Conservation (phyloP, 192 early-diverging fungal genomes). For the Phlyctochytrium arcticum region DNA sequence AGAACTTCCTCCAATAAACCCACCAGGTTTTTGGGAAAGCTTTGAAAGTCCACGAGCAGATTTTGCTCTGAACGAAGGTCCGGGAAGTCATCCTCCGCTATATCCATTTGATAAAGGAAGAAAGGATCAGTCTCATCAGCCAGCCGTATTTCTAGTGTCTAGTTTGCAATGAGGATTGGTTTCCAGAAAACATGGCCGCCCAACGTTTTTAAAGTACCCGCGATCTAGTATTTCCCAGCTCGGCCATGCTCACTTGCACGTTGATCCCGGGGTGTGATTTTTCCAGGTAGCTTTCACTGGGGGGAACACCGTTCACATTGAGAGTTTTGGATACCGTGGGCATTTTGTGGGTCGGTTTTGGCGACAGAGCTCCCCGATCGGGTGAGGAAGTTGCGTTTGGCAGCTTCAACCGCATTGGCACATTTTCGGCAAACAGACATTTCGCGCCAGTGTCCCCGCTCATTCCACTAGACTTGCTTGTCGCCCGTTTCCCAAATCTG, state of each 20-base stretch:
- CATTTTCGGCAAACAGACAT: no score
- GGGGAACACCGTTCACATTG: no score
- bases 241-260: slow-evolving; percentile 12
- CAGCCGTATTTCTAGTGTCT: slow-evolving; percentile 37
- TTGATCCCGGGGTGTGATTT: slow-evolving; percentile 21
- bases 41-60: slow-evolving; percentile 50
- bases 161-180: slow-evolving; percentile 10
- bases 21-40: slow-evolving; percentile 48
- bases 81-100: slow-evolving; percentile 54
- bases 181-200: neutral
- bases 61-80: slow-evolving; percentile 41
- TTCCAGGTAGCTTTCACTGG: slow-evolving; percentile 17
- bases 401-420: no score
- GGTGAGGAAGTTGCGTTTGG: no score
- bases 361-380: no score
- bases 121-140: slow-evolving; percentile 48
- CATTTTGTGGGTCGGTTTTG: no score
- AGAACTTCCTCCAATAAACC: slow-evolving; percentile 44
- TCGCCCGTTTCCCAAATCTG: no score
- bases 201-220: neutral
- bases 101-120: slow-evolving; percentile 41
- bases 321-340: no score
- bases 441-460: no score
- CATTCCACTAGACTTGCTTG: no score
- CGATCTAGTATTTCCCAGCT: neutral